Conservation (phyloP, 148 eudicot species). For the Amaranthus cruentus region DNA sequence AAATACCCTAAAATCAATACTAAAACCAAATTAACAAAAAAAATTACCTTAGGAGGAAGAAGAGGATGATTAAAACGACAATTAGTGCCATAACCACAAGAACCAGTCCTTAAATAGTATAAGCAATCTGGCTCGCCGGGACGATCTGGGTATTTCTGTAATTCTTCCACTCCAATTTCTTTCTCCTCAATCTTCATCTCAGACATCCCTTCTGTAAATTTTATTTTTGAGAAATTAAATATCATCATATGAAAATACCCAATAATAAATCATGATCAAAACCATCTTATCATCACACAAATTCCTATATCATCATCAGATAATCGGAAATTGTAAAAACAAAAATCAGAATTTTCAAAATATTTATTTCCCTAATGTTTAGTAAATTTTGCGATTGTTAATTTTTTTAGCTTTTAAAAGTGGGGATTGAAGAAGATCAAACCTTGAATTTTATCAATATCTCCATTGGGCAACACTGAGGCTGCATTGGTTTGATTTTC, state of each 20-base stretch:
- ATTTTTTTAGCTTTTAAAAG: too few relatives aligned
- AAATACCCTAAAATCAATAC: not conserved
- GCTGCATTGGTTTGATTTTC: constrained; percentile 44
- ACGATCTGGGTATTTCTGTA: constrained; percentile 43
- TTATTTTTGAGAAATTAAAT: not conserved
- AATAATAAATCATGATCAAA: constrained; percentile 12
- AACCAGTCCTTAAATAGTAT: constrained; percentile 50
- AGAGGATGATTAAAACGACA: constrained; percentile 69
- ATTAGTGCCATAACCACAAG: constrained; percentile 57
- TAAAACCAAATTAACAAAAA: not conserved
- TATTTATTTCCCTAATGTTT: too few relatives aligned
- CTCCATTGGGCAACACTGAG: constrained; percentile 26
- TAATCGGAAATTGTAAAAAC: not conserved
- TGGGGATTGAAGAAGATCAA: not conserved
- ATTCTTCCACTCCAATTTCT: constrained; percentile 8
- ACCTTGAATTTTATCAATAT: constrained; percentile 47
- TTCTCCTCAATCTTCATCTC: constrained; percentile 36
- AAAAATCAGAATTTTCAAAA: not conserved
- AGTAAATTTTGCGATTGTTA: not conserved
- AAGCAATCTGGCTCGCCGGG: constrained; percentile 68
- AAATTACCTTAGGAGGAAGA: constrained; percentile 36
- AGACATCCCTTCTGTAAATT: constrained; percentile 30
- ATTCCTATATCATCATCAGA: too few relatives aligned
- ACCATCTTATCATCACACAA: not conserved
- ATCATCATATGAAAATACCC: not conserved